These are phyloP conservation scores for Pythium folliculosum DNA, from an alignment of 352 stramenopile genomes.

Conservation along the genomic window DNA sequence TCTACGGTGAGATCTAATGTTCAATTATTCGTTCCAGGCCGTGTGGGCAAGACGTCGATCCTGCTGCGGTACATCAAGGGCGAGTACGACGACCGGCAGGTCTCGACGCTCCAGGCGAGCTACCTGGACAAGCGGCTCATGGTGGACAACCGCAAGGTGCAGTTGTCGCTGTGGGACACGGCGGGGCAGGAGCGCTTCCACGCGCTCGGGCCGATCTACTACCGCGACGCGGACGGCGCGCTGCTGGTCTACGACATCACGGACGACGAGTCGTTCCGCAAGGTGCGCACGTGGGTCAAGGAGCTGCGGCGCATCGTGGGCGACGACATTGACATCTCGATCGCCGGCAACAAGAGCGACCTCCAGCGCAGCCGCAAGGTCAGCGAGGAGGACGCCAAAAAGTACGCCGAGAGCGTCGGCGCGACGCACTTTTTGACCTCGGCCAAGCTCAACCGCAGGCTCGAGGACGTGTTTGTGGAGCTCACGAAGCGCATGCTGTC, in stretches of 20 bases:
- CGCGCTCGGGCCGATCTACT: slow-evolving; percentile 88
- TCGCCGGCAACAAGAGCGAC: slow-evolving; percentile 93
- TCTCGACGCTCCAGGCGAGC: slow-evolving; percentile 92
- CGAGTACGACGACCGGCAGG: slow-evolving; percentile 91
- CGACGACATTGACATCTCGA: slow-evolving; percentile 90
- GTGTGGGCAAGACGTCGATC: slow-evolving; percentile 95
- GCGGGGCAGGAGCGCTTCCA: slow-evolving; percentile 89
- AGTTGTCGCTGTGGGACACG: slow-evolving; percentile 88
- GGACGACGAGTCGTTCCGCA: slow-evolving; percentile 90
- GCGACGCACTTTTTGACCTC: slow-evolving; percentile 91
- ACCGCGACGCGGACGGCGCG: slow-evolving; percentile 86
- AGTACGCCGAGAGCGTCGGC: slow-evolving; percentile 86
- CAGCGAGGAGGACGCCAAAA: slow-evolving; percentile 75
- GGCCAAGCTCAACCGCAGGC: slow-evolving; percentile 90
- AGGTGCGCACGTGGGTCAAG: slow-evolving; percentile 92
- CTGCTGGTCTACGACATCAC: slow-evolving; percentile 94
- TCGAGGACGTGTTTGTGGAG: slow-evolving; percentile 92
- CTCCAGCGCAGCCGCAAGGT: slow-evolving; percentile 90
- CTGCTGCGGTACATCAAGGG: slow-evolving; percentile 93
- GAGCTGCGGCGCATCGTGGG: slow-evolving; percentile 91
- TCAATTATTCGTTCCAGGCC: slow-evolving; percentile 45
- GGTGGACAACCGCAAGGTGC: slow-evolving; percentile 79
- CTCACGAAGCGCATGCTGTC: slow-evolving; percentile 84
- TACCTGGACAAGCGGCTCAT: slow-evolving; percentile 92
- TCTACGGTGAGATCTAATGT: neutral